These are phyloP conservation scores for Quercus lobata DNA, from an alignment of 331 rosid genomes.

Conservation along the genomic window DNA sequence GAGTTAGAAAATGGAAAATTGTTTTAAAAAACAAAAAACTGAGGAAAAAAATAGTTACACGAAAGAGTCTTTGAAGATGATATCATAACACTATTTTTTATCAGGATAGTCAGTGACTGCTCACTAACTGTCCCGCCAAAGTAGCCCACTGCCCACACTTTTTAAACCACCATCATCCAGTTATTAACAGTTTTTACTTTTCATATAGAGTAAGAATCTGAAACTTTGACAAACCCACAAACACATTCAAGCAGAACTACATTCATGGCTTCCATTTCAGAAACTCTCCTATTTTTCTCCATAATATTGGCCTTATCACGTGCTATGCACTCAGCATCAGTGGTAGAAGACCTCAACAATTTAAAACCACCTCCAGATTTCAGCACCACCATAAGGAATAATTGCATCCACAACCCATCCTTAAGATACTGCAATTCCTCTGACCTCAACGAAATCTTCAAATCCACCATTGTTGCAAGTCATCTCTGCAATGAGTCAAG, in stretches of 20 bases:
- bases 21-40: no score
- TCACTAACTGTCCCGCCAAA: neutral
- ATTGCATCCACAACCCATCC: conserved; percentile 60
- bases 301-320: conserved; percentile 11
- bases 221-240: neutral
- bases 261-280: conserved; percentile 45
- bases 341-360: conserved; percentile 59
- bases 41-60: no score
- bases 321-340: conserved; percentile 35
- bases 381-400: conserved; percentile 49
- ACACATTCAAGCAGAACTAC: neutral
- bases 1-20: no score
- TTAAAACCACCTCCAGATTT: conserved; percentile 58
- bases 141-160: neutral
- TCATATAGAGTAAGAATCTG: neutral
- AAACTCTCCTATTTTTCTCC: conserved; percentile 20
- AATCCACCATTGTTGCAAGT: conserved; percentile 62
- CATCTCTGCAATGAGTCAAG: conserved; percentile 72
- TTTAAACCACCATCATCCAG: neutral
- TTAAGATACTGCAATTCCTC: conserved; percentile 60
- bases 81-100: no score
- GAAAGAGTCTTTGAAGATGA: no score
- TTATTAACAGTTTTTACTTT: neutral
- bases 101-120: neutral
- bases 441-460: conserved; percentile 58